Base-by-base conservation (phyloP, 495 filamentous ascomycete species). In the Parathielavia appendiculata region DNA sequence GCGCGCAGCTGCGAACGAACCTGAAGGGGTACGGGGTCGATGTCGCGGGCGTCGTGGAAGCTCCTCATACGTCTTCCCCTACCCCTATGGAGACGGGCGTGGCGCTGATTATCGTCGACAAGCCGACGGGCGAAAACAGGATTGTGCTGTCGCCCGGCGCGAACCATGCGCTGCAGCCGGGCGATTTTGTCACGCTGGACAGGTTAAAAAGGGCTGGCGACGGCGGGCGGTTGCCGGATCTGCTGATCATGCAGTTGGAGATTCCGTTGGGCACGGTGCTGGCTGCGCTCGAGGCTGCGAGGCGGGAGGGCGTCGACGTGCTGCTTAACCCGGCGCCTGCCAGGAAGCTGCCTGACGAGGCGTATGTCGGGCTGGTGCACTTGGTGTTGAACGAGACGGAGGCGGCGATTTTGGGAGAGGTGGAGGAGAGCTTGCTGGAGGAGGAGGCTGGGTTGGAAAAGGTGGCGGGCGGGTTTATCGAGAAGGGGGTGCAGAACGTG, bases 321-420 rank as follows among this genome's bases (percentile, higher is more conserved):
- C 76, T 95, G 52, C 74, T 97, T 16, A 98, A 98, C 71, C 92
- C 92, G 10, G 88, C 88, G 5, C 90, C 90, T 14, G 93, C 92
- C 10, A 80, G 85, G 36, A 64, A 67, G 17, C 64, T 97, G 4
- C 90, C 90, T 0, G 75, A 77, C 5, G 79, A 80, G n/a, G 85
- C 79, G 20, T 93, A 88, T 67, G 48, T 57, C 1, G 82, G 80
- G 4, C 76, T 97, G n/a, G 81, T 82, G 14, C 89, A 95, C 60
- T 71, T 97, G 40, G 81, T 97, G 39, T 77, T 97, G 57, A 97
- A 98, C 66, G 92, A 98, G 74, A 91, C 87, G 0, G 93, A 98
- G 71, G 89, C 92, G 0, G 81, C 84, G 14, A 76, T 91, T 26
- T 77, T 96, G 59, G 81, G 79, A 8, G 78, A 79, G 61, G 57